These are phyloP conservation scores for Cicer pinnatifidum DNA, from an alignment of 306 rosid species.

Conservation along the genomic window DNA sequence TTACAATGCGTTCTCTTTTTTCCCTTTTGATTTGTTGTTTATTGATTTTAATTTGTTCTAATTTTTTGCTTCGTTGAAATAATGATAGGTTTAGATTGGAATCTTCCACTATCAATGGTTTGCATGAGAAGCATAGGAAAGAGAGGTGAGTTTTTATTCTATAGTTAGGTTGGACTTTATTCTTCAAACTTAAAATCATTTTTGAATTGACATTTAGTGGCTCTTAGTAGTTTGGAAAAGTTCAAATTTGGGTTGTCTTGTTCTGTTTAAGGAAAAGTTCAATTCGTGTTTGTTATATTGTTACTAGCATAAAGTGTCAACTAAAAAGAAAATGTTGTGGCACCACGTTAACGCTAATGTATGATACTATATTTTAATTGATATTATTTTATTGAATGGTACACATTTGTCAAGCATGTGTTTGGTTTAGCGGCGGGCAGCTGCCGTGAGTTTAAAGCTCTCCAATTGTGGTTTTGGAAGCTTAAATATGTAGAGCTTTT, in stretches of 20 bases:
- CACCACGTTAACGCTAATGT: constrained; percentile 27
- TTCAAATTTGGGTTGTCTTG: constrained; percentile 32
- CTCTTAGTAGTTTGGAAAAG: constrained; percentile 6
- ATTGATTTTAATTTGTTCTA: background rate
- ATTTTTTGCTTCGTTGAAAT: constrained; percentile 1
- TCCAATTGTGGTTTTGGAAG: no score
- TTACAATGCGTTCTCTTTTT: background rate
- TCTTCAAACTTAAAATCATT: constrained; percentile 34
- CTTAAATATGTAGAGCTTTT: no score
- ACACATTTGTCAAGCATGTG: no score
- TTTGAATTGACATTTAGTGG: constrained; percentile 39
- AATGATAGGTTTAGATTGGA: constrained; percentile 37
- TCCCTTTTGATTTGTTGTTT: background rate
- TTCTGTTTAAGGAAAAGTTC: constrained; percentile 10
- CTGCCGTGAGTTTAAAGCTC: no score
- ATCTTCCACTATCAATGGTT: constrained; percentile 75
- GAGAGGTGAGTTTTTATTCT: constrained; percentile 49
- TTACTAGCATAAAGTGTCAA: constrained; percentile 27
- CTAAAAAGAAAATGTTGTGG: constrained; percentile 38
- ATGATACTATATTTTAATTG: background rate
- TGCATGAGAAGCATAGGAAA: constrained; percentile 47
- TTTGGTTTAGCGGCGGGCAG: no score
- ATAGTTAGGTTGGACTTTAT: constrained; percentile 49
- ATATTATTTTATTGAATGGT: background rate
- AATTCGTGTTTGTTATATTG: constrained; percentile 24